Percentiles rank a stretch among this genome's conserved stretches.
Conservation (phyloP, 352 stramenopile genomes). For the Thalassiosira exigua region DNA sequence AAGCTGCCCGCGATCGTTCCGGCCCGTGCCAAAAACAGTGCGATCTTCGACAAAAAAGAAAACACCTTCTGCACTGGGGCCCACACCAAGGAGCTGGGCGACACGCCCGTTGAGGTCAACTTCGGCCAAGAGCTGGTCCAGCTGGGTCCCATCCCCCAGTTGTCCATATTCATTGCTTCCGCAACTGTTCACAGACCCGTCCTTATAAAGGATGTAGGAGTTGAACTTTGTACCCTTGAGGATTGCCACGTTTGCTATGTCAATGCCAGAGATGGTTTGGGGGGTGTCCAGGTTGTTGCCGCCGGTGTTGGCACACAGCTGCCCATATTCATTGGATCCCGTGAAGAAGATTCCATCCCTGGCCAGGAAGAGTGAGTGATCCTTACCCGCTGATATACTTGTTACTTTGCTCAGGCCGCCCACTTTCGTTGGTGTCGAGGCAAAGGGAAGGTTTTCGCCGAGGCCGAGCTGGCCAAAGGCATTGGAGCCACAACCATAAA, state of each 20-base stretch:
- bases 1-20: slow-evolving; percentile 53
- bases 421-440: slow-evolving; percentile 13
- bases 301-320: slow-evolving; percentile 51
- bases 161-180: slow-evolving; percentile 56
- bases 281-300: slow-evolving; percentile 29
- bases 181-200: slow-evolving; percentile 48
- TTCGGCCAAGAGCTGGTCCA: slow-evolving; percentile 18
- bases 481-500: slow-evolving; percentile 54
- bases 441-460: neutral
- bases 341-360: slow-evolving; percentile 43
- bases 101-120: slow-evolving; percentile 16
- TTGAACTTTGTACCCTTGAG: slow-evolving; percentile 25
- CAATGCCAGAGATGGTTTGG: slow-evolving; percentile 20
- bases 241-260: neutral
- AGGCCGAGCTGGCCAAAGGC: slow-evolving; percentile 50
- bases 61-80: slow-evolving; percentile 39
- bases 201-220: slow-evolving; percentile 42
- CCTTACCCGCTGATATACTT: slow-evolving; percentile 36
- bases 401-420: slow-evolving; percentile 2
- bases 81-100: slow-evolving; percentile 36
- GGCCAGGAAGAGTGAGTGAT: slow-evolving; percentile 49
- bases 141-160: slow-evolving; percentile 45
- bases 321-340: slow-evolving; percentile 44
- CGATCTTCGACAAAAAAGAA: slow-evolving; percentile 44
- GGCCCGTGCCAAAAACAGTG: slow-evolving; percentile 36